Evolutionary conservation across 129 eudicot genomes (phyloP), one percentile per base, ranked within the genome.

Genomic region (Kitagawia praeruptora): DNA sequence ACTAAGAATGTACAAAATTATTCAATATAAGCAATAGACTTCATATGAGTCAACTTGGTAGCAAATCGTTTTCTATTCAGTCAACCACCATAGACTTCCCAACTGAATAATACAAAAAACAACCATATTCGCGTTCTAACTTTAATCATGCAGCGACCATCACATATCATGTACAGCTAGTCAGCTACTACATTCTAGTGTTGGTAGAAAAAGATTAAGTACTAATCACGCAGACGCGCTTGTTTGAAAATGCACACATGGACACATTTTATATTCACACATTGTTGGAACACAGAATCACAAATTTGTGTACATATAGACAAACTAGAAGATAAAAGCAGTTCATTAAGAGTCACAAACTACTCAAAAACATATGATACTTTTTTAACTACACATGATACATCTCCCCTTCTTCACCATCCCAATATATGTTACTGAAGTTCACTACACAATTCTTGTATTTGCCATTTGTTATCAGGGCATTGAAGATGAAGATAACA

Each of bases 401-500:
- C 49, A 46, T 46, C 49, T 46, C 15, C 49, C 15, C 49, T 46
- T 46, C 49, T 46, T 14, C 49, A 46, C 2, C 49, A 46, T 46
- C 49, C 47, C 15, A 46, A 46, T 46, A 46, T 12, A 46, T 46
- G 47, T 1, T 44, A 1, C 9, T 44, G 49, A 15, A 11, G 49
- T 46, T 46, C 49, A 46, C 9, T 46, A 46, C 49, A 11, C 15
- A 3, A 9, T 11, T 46, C 49, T 11, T 12, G 4, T 46, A 46
- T 46, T 12, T 6, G 3, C 4, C 28, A 56, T 56, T 23, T 23
- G 86, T 89, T 92, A 79, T 86, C 6, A 77, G 87, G 28, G 27
- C 34, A 13, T 6, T 23, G 77, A 86, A 86, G 77, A 87, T 83
- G 84, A 90, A 81, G 83, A 82, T 79, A 37, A 76, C 84, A 71